These are phyloP conservation scores for Kitagawia praeruptora DNA, from an alignment of 129 eudicot species.

Conservation along the genomic window DNA sequence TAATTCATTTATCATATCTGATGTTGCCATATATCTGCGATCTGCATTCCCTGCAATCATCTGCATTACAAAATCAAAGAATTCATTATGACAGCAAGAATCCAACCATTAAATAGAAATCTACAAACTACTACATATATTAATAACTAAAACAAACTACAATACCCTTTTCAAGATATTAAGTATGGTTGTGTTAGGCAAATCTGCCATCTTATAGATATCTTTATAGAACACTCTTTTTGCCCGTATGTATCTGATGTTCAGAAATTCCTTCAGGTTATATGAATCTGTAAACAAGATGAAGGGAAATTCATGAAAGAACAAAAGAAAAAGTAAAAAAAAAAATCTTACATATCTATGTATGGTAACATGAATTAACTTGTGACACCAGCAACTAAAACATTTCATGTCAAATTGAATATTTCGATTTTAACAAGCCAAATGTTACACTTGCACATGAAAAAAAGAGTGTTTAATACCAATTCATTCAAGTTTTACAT, in stretches of 20 bases:
- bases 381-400: too few species aligned
- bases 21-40: slow-evolving; percentile 93
- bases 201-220: slow-evolving; percentile 43
- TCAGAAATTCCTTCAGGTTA: not conserved
- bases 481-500: too few species aligned
- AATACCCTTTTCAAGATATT: slow-evolving; percentile 86
- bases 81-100: not conserved
- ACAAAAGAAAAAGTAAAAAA: too few species aligned
- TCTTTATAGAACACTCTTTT: not conserved
- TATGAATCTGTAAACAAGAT: too few species aligned
- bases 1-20: slow-evolving; percentile 76
- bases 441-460: too few species aligned
- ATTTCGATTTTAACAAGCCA: too few species aligned
- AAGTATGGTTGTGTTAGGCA: slow-evolving; percentile 25
- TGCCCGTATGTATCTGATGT: not conserved
- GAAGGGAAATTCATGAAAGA: too few species aligned
- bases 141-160: not conserved
- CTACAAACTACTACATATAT: too few species aligned
- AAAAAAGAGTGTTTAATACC: too few species aligned
- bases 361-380: too few species aligned
- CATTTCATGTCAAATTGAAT: too few species aligned
- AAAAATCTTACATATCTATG: too few species aligned
- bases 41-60: slow-evolving; percentile 94
- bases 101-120: not conserved
- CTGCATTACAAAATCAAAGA: slow-evolving; percentile 30